Evolutionary conservation across 1,284 basidiomycete species (phyloP).

Genomic region (Heterobasidion occidentale): DNA sequence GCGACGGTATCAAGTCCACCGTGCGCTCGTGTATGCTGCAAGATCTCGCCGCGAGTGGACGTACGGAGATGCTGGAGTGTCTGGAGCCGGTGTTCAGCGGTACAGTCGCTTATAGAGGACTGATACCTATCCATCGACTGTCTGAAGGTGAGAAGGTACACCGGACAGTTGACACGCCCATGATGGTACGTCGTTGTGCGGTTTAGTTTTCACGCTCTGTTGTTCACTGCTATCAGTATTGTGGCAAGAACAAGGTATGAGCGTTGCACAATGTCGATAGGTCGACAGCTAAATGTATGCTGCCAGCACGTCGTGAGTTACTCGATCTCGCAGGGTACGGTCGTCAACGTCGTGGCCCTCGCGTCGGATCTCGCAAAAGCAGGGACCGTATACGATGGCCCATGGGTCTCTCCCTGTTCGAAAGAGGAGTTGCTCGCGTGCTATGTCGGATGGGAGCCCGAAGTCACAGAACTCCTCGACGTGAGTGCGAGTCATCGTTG

Average conservation of each 20-base stretch:
- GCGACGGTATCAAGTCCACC: slow-evolving; percentile 43
- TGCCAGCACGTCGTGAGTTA: slow-evolving; percentile 26
- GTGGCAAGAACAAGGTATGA: slow-evolving; percentile 22
- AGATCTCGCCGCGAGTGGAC: slow-evolving; percentile 9
- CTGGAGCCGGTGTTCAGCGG: slow-evolving; percentile 30
- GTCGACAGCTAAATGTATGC: neutral
- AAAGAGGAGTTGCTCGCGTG: slow-evolving; percentile 18
- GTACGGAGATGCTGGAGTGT: slow-evolving; percentile 9
- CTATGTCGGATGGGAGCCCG: slow-evolving; percentile 23
- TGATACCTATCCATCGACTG: slow-evolving; percentile 23
- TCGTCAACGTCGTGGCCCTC: slow-evolving; percentile 24
- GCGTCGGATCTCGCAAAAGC: slow-evolving; percentile 16
- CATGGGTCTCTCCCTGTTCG: slow-evolving; percentile 20
- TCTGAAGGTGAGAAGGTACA: slow-evolving; percentile 12
- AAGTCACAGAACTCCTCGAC: slow-evolving; percentile 21
- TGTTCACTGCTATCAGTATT: slow-evolving; percentile 15
- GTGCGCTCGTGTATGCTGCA: slow-evolving; percentile 32
- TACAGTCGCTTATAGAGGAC: slow-evolving; percentile 24
- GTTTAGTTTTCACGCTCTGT: neutral
- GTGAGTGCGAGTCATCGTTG: slow-evolving; percentile 9
- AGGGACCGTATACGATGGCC: slow-evolving; percentile 16
- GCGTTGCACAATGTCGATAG: neutral
- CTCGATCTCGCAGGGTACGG: slow-evolving; percentile 20
- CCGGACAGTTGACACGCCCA: slow-evolving; percentile 18
- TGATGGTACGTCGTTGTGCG: slow-evolving; percentile 17